Evolutionary conservation across 306 rosid species (phyloP).

Genomic region (Phaseolus lunatus): DNA sequence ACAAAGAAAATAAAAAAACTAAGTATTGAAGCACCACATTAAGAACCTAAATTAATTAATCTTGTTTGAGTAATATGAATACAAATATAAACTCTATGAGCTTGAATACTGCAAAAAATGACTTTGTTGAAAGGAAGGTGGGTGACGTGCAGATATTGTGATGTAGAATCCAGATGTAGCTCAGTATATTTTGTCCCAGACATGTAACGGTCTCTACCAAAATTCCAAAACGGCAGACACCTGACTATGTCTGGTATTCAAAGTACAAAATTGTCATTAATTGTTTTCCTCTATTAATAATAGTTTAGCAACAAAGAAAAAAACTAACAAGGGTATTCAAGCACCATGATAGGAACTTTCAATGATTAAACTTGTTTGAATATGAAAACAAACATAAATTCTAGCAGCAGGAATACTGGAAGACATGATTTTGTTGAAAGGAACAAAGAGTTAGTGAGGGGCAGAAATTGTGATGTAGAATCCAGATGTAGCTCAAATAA

Average conservation of each 20-base stretch:
- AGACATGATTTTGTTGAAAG: no score
- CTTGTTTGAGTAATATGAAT: neutral
- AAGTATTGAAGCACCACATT: no score
- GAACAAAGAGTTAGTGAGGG: neutral
- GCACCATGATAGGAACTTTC: neutral
- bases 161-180: slow-evolving; percentile 66
- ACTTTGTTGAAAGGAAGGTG: neutral
- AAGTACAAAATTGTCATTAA: neutral
- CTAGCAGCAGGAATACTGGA: no score
- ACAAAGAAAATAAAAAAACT: no score
- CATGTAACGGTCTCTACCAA: slow-evolving; percentile 45
- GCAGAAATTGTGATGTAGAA: slow-evolving; percentile 25
- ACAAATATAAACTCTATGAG: neutral
- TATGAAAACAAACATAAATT: no score
- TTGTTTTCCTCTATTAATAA: neutral
- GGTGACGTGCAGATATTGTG: neutral
- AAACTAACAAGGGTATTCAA: neutral
- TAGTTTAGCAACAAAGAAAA: neutral
- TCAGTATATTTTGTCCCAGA: slow-evolving; percentile 52
- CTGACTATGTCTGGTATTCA: slow-evolving; percentile 47
- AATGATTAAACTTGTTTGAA: neutral
- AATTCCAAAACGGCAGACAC: slow-evolving; percentile 16
- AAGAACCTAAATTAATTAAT: no score
- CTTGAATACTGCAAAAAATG: neutral
- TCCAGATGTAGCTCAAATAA: slow-evolving; percentile 67